These are phyloP conservation scores for Fusarium scirpi DNA, from an alignment of 2,329 filamentous ascomycete species.

Conservation along the genomic window DNA sequence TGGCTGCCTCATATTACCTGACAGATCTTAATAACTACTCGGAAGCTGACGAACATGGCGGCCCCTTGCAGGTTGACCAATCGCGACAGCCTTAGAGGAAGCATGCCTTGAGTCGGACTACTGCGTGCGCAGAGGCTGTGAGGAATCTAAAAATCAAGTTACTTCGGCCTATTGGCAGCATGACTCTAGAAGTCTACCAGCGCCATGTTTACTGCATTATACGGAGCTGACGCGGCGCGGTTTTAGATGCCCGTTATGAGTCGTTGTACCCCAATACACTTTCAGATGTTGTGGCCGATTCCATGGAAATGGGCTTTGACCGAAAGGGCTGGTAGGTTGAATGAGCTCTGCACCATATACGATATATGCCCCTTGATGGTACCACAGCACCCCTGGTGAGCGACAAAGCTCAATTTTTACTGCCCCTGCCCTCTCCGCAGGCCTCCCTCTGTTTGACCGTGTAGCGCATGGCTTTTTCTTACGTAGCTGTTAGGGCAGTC, in stretches of 20 bases:
- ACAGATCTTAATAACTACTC: slow-evolving; percentile 31
- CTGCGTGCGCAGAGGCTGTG: slow-evolving; percentile 6
- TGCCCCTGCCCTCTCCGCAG: slow-evolving; percentile 18
- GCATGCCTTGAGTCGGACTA: slow-evolving; percentile 37
- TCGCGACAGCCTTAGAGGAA: slow-evolving; percentile 31
- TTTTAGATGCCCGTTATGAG: background rate
- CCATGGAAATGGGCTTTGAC: slow-evolving; percentile 4
- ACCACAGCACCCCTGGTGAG: slow-evolving; percentile 37
- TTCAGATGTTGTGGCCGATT: background rate
- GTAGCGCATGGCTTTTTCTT: slow-evolving; percentile 25
- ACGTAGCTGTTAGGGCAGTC: slow-evolving; percentile 30
- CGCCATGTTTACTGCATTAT: background rate
- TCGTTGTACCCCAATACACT: slow-evolving; percentile 7
- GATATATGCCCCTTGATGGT: slow-evolving; percentile 34
- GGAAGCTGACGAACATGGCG: slow-evolving; percentile 40
- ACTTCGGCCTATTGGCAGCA: slow-evolving; percentile 10
- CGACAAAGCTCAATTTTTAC: slow-evolving; percentile 26
- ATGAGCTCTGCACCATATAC: slow-evolving; percentile 25
- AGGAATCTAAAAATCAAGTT: slow-evolving; percentile 15
- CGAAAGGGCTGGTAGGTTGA: background rate
- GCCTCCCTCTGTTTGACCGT: slow-evolving; percentile 20
- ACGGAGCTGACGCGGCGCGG: slow-evolving; percentile 8
- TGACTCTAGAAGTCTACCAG: slow-evolving; percentile 14
- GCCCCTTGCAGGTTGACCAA: slow-evolving; percentile 45
- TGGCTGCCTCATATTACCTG: slow-evolving; percentile 46